Evolutionary conservation across 2,329 filamentous ascomycete species (phyloP).

Genomic region (Colletotrichum limetticola): DNA sequence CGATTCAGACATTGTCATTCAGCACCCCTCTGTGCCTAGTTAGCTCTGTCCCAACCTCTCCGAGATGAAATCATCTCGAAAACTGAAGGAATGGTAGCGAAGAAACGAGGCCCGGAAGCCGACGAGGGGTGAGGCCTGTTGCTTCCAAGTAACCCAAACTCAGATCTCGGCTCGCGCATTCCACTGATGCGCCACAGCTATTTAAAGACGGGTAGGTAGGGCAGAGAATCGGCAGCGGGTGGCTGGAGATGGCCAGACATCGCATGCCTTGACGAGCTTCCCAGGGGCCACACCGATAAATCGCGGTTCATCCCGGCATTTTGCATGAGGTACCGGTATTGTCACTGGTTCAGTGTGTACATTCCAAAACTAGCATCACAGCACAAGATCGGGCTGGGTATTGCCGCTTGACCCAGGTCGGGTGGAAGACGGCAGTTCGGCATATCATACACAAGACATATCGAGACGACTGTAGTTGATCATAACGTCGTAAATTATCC

Average conservation of each 20-base stretch:
- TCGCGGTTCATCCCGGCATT: not conserved
- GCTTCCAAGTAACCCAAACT: not conserved
- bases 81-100: too few relatives aligned
- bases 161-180: not conserved
- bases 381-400: not conserved
- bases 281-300: not conserved
- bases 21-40: too few relatives aligned
- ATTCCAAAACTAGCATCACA: not conserved
- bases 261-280: not conserved
- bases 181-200: not conserved
- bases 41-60: too few relatives aligned
- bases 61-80: not conserved
- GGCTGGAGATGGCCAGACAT: not conserved
- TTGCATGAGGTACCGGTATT: not conserved
- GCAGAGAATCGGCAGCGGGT: not conserved
- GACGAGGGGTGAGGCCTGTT: not conserved
- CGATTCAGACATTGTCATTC: not conserved
- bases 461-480: not conserved
- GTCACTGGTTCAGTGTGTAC: not conserved
- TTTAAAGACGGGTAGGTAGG: not conserved
- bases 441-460: too few relatives aligned
- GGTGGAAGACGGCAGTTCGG: not conserved
- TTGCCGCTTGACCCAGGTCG: not conserved
- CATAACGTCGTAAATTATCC: conserved; percentile 31
- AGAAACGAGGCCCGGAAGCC: too few relatives aligned